phyloP scores from a whole-genome alignment of 805 yeast genomes.

The Komagataella ulmi region DNA sequence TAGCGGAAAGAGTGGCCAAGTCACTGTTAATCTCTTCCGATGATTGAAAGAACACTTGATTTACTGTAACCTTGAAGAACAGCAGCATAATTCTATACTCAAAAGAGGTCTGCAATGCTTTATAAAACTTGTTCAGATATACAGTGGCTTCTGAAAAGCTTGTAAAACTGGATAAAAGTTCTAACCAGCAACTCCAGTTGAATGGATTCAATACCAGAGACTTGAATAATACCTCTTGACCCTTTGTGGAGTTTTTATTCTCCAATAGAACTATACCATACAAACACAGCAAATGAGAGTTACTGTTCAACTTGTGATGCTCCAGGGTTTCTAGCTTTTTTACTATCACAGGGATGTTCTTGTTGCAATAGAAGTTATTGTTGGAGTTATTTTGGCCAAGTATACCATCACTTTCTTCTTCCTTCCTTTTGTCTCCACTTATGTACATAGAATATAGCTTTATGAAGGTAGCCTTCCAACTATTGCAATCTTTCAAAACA shows the following conservation, averaged over 20 bases:
- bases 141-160: conserved; percentile 46
- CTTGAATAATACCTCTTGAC: conserved; percentile 44
- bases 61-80: conserved; percentile 52
- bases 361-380: conserved; percentile 11
- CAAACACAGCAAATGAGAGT: conserved; percentile 59
- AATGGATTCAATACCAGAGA: conserved; percentile 62
- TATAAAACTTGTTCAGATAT: conserved; percentile 23
- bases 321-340: conserved; percentile 24
- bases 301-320: conserved; percentile 10
- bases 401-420: conserved; percentile 62
- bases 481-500: conserved; percentile 35
- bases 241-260: conserved; percentile 45
- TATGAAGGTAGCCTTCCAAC: conserved; percentile 45
- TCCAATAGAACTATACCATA: conserved; percentile 56
- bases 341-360: conserved; percentile 18
- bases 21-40: conserved; percentile 35
- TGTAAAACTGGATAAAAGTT: conserved; percentile 47
- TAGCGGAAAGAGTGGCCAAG: conserved; percentile 30
- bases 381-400: conserved; percentile 27
- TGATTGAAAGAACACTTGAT: conserved; percentile 72
- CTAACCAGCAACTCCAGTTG: conserved; percentile 94
- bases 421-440: conserved; percentile 63
- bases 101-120: conserved; percentile 16
- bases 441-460: conserved; percentile 57
- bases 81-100: conserved; percentile 16